These are phyloP conservation scores for Cryptococcus wingfieldii DNA, from an alignment of 1,284 basidiomycete genomes.

Conservation along the genomic window DNA sequence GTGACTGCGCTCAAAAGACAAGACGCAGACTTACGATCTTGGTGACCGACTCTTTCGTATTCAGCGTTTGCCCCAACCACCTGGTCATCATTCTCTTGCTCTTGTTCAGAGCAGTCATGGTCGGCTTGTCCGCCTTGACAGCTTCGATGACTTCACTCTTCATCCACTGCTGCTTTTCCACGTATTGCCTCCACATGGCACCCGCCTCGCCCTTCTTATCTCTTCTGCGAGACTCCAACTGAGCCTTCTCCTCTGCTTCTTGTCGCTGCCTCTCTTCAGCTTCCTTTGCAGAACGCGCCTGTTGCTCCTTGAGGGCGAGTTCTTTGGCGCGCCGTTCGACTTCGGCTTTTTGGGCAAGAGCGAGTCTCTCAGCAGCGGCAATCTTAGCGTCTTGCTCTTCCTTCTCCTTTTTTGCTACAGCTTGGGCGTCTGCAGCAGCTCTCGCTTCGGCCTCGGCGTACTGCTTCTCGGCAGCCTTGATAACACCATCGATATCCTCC, in stretches of 20 bases:
- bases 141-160: constrained; percentile 69
- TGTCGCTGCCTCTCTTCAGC: constrained; percentile 8
- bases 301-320: constrained; percentile 19
- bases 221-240: background rate
- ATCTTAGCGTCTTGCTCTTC: constrained; percentile 23
- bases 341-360: constrained; percentile 22
- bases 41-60: constrained; percentile 63
- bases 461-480: constrained; percentile 23
- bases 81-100: constrained; percentile 81
- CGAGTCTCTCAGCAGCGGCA: constrained; percentile 24
- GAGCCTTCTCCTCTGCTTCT: constrained; percentile 12
- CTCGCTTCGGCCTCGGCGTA: constrained; percentile 16
- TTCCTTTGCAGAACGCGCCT: constrained; percentile 13
- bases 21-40: constrained; percentile 51
- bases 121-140: constrained; percentile 62
- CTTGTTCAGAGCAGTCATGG: constrained; percentile 51
- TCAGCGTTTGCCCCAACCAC: constrained; percentile 87
- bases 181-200: constrained; percentile 66
- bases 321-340: constrained; percentile 23
- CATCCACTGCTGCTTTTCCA: constrained; percentile 60
- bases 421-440: constrained; percentile 1
- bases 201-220: constrained; percentile 42
- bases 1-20: background rate
- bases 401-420: constrained; percentile 9
- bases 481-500: constrained; percentile 41